Base-by-base conservation (phyloP, 2,329 filamentous ascomycete species). In the Neopestalotiopsis clavispora region DNA sequence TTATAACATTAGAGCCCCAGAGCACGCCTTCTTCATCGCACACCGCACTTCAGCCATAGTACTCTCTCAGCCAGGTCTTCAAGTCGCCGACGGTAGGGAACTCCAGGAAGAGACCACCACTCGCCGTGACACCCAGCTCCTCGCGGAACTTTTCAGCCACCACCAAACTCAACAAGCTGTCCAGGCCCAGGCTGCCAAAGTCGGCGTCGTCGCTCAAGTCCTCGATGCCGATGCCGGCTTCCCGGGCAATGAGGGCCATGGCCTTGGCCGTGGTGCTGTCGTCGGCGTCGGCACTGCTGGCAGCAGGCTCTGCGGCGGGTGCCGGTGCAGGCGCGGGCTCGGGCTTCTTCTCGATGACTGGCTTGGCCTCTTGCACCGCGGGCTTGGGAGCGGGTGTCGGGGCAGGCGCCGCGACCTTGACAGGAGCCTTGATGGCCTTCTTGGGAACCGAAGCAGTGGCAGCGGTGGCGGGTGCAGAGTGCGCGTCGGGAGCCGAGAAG, bases 221-320 rank as follows among this genome's bases (percentile, higher is more conserved):
- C 13, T 84, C 81, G 57, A 84, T 78, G 38, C 86, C 84, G 62
- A 89, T 84, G 69, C 84, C 87, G 80, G 89, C 87, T 75, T 90
- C 87, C 68, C 84, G 83, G 3, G 87, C 85, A 65, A 90, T 83
- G 68, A 80, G 73, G 4, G 65, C 49, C 23, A 81, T 66, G n/a
- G 78, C 77, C 67, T 76, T 75, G 60, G 62, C 67, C 5, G 73
- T 68, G 2, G 73, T 72, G 62, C 61, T 72, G 66, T 71, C 57
- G 56, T 68, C 38, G 81, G 73, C 81, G 79, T 69, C 80, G 71
- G 49, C 78, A 28, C 23, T 28, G 12, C 49, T 38, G 14, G 67
- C 56, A 12, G 67, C 45, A 17, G 61, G 49, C 34, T 62, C 28
- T 28, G n/a, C 52, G 2, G 63, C 59, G 14, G 57, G 34, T 23